Conservation (phyloP, 495 filamentous ascomycete genomes). For the Aspergillus sclerotiicarbonarius region DNA sequence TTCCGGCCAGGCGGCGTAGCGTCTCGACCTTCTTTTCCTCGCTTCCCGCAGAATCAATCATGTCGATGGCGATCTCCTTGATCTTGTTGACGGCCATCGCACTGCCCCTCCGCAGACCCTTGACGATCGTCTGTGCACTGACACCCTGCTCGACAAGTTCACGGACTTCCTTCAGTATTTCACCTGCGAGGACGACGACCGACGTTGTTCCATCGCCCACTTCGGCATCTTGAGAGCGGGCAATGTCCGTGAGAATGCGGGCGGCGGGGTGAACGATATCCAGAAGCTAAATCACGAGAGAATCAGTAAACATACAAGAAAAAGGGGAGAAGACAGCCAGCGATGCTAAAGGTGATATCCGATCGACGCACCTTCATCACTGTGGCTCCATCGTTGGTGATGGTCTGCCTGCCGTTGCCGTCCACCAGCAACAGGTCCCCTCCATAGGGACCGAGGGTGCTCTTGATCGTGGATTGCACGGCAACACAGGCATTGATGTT, state of each 20-base stretch:
- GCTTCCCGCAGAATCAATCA: slow-evolving; percentile 46
- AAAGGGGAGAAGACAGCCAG: not conserved
- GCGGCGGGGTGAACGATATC: slow-evolving; percentile 98
- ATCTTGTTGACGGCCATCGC: slow-evolving; percentile 97
- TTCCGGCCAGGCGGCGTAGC: slow-evolving; percentile 81
- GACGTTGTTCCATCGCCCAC: slow-evolving; percentile 98
- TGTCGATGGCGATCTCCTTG: slow-evolving; percentile 92
- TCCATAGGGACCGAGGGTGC: slow-evolving; percentile 95
- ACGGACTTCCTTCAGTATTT: slow-evolving; percentile 93
- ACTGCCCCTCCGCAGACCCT: slow-evolving; percentile 85
- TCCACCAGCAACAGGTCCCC: slow-evolving; percentile 96
- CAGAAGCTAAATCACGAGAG: slow-evolving; percentile 62
- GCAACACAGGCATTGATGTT: slow-evolving; percentile 98
- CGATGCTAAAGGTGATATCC: not conserved
- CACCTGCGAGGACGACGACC: slow-evolving; percentile 91
- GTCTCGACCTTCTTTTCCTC: slow-evolving; percentile 89
- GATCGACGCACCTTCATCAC: slow-evolving; percentile 85
- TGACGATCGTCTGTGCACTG: slow-evolving; percentile 95
- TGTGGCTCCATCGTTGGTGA: slow-evolving; percentile 98
- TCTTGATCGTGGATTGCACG: slow-evolving; percentile 94
- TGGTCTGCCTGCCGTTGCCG: slow-evolving; percentile 90
- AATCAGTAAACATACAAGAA: slow-evolving; percentile 17
- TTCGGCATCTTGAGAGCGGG: slow-evolving; percentile 97
- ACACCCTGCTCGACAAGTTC: slow-evolving; percentile 95
- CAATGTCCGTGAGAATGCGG: slow-evolving; percentile 96